Conservation (phyloP, 345 rosid species). For the Laguncularia racemosa region DNA sequence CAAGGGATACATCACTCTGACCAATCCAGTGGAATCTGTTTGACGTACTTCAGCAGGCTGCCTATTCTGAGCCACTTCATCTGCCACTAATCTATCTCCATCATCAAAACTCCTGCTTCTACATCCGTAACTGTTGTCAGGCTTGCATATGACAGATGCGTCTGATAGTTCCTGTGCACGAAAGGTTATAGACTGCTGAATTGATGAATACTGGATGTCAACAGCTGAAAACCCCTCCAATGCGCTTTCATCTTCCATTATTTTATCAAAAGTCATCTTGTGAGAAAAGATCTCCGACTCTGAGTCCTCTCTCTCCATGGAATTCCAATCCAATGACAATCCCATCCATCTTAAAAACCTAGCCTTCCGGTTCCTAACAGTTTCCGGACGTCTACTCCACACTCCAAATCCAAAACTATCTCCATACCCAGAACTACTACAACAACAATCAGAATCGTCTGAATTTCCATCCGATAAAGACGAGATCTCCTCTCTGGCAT, state of each 20-base stretch:
- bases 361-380: slow-evolving; percentile 45
- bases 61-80: slow-evolving; percentile 22
- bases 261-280: slow-evolving; percentile 17
- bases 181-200: slow-evolving; percentile 22
- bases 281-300: slow-evolving; percentile 3
- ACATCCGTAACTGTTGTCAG: slow-evolving; percentile 11
- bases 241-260: slow-evolving; percentile 24
- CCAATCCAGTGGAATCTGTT: slow-evolving; percentile 28
- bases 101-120: slow-evolving; percentile 30
- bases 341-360: slow-evolving; percentile 29
- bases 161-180: slow-evolving; percentile 21
- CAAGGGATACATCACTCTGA: slow-evolving; percentile 25
- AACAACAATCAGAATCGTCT: slow-evolving; percentile 27
- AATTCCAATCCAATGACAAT: slow-evolving; percentile 20
- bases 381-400: slow-evolving; percentile 49
- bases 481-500: slow-evolving; percentile 52
- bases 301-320: slow-evolving; percentile 13
- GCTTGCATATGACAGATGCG: slow-evolving; percentile 13
- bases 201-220: slow-evolving; percentile 14
- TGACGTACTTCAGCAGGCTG: slow-evolving; percentile 22
- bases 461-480: slow-evolving; percentile 42
- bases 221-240: slow-evolving; percentile 27
- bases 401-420: slow-evolving; percentile 24
- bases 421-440: slow-evolving; percentile 13
- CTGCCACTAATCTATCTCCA: slow-evolving; percentile 25